Percentiles rank a stretch among this genome's conserved stretches.
These are phyloP conservation scores for Termitomyces sp. DNA, from an alignment of 768 basidiomycete species.

Conservation along the genomic window DNA sequence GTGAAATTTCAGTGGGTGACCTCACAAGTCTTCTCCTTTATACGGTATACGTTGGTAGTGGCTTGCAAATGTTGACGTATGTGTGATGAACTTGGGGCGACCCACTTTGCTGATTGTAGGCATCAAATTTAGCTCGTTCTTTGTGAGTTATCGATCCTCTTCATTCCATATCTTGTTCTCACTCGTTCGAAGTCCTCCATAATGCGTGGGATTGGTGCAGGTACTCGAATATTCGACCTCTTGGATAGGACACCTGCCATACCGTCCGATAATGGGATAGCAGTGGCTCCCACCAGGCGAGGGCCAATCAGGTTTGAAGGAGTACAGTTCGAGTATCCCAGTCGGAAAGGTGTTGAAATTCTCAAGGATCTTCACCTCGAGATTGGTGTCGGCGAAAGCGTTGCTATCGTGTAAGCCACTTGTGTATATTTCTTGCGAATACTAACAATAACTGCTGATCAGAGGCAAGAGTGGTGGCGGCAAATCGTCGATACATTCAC, in stretches of 20 bases:
- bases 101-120: background rate
- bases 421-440: background rate
- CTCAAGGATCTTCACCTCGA: slow-evolving; percentile 81
- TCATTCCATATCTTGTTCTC: slow-evolving; percentile 19
- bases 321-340: slow-evolving; percentile 88
- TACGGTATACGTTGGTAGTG: slow-evolving; percentile 83
- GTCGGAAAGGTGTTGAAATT: slow-evolving; percentile 74
- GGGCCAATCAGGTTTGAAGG: slow-evolving; percentile 80
- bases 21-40: slow-evolving; percentile 87
- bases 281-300: slow-evolving; percentile 50
- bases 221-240: slow-evolving; percentile 90
- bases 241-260: slow-evolving; percentile 79
- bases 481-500: slow-evolving; percentile 87
- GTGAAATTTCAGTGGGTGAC: slow-evolving; percentile 89
- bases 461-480: slow-evolving; percentile 91
- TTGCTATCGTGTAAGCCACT: slow-evolving; percentile 83
- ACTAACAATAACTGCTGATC: background rate
- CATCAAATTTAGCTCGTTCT: slow-evolving; percentile 39
- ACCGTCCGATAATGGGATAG: slow-evolving; percentile 56
- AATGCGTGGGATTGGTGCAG: slow-evolving; percentile 96
- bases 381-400: slow-evolving; percentile 79
- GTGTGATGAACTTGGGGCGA: slow-evolving; percentile 18
- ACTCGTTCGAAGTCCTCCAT: slow-evolving; percentile 64
- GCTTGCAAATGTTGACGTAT: slow-evolving; percentile 77
- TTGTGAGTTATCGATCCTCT: slow-evolving; percentile 39